These are phyloP conservation scores for Albugo candida DNA, from an alignment of 352 stramenopile species.

Conservation along the genomic window DNA sequence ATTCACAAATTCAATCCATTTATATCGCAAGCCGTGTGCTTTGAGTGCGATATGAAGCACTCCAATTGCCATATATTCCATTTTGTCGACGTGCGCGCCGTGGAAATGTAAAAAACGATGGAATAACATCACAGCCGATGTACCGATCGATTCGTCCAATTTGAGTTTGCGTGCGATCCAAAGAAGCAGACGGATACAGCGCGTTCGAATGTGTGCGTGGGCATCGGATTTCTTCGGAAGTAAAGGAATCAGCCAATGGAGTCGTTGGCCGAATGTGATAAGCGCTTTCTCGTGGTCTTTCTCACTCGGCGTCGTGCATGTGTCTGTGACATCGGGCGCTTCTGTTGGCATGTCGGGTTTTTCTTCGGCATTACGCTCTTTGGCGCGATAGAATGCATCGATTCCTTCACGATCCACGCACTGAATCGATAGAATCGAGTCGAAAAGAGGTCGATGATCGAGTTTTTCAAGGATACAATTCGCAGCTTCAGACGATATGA, in stretches of 20 bases:
- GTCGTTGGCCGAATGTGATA: conserved; percentile 26
- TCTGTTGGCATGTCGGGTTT: too few species aligned
- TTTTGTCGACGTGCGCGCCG: conserved; percentile 34
- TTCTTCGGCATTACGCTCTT: conserved; percentile 7
- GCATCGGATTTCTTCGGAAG: too few species aligned
- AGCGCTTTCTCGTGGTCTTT: conserved; percentile 3
- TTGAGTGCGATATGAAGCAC: conserved; percentile 67
- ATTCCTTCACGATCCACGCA: conserved; percentile 30
- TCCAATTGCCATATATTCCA: conserved; percentile 40
- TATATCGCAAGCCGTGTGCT: conserved; percentile 31
- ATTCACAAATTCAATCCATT: conserved; percentile 40
- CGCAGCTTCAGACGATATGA: conserved; percentile 24
- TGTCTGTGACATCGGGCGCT: neutral
- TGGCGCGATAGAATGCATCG: conserved; percentile 35
- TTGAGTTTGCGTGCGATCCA: conserved; percentile 37
- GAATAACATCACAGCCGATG: conserved; percentile 54
- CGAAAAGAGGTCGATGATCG: conserved; percentile 29
- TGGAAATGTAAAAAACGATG: conserved; percentile 65
- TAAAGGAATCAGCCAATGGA: conserved; percentile 58
- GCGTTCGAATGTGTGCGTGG: conserved; percentile 9
- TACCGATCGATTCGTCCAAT: conserved; percentile 32
- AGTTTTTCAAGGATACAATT: conserved; percentile 30
- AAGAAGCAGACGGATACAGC: conserved; percentile 43
- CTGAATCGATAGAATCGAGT: conserved; percentile 33
- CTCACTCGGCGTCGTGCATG: conserved; percentile 3